These are phyloP conservation scores for Gossypium gossypioides DNA, from an alignment of 441 rosid genomes.

Conservation along the genomic window DNA sequence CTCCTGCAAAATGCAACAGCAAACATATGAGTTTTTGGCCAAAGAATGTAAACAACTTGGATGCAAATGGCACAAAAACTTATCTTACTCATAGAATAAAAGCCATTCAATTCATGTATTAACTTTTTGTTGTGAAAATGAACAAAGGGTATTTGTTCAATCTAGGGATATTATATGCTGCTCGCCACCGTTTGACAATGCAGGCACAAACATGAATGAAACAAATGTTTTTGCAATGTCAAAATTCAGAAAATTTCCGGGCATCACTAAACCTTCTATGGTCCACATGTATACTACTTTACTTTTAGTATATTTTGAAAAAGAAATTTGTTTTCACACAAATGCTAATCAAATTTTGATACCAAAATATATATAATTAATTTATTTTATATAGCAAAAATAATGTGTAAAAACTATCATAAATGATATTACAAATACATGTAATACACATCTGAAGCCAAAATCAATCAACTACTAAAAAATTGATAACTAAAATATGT, in stretches of 20 bases:
- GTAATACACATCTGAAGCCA: too few species aligned
- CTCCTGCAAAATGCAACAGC: conserved; percentile 34
- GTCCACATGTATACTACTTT: too few species aligned
- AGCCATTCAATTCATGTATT: not conserved
- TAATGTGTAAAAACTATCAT: not conserved
- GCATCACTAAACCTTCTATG: too few species aligned
- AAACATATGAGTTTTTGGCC: conserved; percentile 14
- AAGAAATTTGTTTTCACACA: too few species aligned
- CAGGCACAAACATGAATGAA: not conserved
- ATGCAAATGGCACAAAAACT: not conserved
- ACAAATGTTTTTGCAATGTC: too few species aligned
- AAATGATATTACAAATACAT: not conserved
- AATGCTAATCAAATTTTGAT: too few species aligned
- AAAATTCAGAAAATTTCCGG: too few species aligned
- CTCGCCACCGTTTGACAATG: not conserved
- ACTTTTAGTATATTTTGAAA: too few species aligned
- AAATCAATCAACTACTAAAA: too few species aligned
- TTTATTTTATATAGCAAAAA: too few species aligned
- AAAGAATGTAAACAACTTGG: not conserved
- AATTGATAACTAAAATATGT: too few species aligned
- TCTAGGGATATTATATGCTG: not conserved
- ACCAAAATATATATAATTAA: too few species aligned
- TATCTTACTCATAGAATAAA: not conserved
- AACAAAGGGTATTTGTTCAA: not conserved
- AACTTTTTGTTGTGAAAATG: not conserved